Evolutionary conservation across 257 asterid genomes (phyloP).

Genomic region (Lithospermum erythrorhizon): DNA sequence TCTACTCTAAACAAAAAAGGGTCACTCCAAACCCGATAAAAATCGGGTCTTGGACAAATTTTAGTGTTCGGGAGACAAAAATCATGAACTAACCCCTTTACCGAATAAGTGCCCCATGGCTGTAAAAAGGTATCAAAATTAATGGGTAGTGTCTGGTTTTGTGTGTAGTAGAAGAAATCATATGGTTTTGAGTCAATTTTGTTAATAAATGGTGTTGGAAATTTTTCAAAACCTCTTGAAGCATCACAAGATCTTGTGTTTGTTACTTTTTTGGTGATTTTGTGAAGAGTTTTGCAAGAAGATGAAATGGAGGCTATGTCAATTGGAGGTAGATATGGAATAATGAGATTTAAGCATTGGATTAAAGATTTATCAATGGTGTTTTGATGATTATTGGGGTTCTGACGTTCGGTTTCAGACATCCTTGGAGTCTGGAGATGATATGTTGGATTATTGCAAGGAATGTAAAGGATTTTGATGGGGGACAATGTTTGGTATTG

Average conservation of each 20-base stretch:
- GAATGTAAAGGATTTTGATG: too few species aligned
- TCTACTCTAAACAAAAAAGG: slow-evolving; percentile 60
- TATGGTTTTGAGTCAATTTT: slow-evolving; percentile 35
- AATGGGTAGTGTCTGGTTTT: slow-evolving; percentile 31
- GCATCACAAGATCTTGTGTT: slow-evolving; percentile 53
- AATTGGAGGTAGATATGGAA: slow-evolving; percentile 49
- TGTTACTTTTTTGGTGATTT: slow-evolving; percentile 35
- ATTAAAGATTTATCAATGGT: slow-evolving; percentile 16
- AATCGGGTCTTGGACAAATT: neutral
- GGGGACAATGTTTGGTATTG: too few species aligned
- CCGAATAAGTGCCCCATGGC: slow-evolving; percentile 42
- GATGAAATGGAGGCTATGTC: slow-evolving; percentile 49
- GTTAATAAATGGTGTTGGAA: slow-evolving; percentile 54
- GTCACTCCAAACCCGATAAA: slow-evolving; percentile 11
- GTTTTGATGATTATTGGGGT: too few species aligned
- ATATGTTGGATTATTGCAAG: too few species aligned
- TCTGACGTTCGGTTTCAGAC: too few species aligned
- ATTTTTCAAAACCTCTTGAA: slow-evolving; percentile 49
- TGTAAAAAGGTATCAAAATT: slow-evolving; percentile 15
- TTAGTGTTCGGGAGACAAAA: too few species aligned
- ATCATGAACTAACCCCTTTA: neutral
- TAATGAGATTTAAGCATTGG: slow-evolving; percentile 40
- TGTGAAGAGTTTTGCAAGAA: slow-evolving; percentile 44
- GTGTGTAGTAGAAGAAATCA: slow-evolving; percentile 58
- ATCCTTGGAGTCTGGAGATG: too few species aligned